Conservation (phyloP, 495 filamentous ascomycete genomes). For the Talaromyces thailandensis region DNA sequence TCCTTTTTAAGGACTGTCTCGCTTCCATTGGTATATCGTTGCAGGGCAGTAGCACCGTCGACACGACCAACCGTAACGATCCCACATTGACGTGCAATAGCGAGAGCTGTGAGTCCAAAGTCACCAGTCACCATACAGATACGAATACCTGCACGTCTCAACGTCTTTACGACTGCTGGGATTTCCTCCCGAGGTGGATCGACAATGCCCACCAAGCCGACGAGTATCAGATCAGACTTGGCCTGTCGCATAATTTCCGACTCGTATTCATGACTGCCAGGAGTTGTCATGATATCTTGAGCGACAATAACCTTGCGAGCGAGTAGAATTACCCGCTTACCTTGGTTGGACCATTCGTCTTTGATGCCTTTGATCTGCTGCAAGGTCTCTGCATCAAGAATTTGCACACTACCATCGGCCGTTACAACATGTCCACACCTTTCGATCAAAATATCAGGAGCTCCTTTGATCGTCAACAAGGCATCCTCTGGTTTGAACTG, state of each 20-base stretch:
- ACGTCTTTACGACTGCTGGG: slow-evolving; percentile 32
- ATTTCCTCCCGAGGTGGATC: slow-evolving; percentile 63
- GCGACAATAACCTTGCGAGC: slow-evolving; percentile 25
- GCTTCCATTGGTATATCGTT: not conserved
- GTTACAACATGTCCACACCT: slow-evolving; percentile 30
- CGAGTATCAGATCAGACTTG: slow-evolving; percentile 31
- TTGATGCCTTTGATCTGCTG: slow-evolving; percentile 27
- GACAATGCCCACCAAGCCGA: slow-evolving; percentile 40
- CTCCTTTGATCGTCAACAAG: slow-evolving; percentile 39
- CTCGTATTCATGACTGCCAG: slow-evolving; percentile 30
- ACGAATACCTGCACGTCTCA: slow-evolving; percentile 53
- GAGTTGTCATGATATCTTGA: slow-evolving; percentile 7
- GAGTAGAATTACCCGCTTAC: slow-evolving; percentile 44
- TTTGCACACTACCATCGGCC: slow-evolving; percentile 19
- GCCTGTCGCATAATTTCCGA: slow-evolving; percentile 32
- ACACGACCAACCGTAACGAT: slow-evolving; percentile 27
- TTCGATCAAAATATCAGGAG: slow-evolving; percentile 39
- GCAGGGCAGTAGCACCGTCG: slow-evolving; percentile 16
- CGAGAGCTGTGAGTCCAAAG: slow-evolving; percentile 58
- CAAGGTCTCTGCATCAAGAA: slow-evolving; percentile 24
- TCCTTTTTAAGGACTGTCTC: not conserved
- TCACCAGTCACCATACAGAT: slow-evolving; percentile 62
- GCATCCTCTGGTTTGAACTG: slow-evolving; percentile 10
- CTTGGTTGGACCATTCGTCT: slow-evolving; percentile 32
- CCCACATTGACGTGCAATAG: slow-evolving; percentile 57